Conservation (phyloP, 2,329 filamentous ascomycete genomes). For the Ophidiomyces ophidiicola region DNA sequence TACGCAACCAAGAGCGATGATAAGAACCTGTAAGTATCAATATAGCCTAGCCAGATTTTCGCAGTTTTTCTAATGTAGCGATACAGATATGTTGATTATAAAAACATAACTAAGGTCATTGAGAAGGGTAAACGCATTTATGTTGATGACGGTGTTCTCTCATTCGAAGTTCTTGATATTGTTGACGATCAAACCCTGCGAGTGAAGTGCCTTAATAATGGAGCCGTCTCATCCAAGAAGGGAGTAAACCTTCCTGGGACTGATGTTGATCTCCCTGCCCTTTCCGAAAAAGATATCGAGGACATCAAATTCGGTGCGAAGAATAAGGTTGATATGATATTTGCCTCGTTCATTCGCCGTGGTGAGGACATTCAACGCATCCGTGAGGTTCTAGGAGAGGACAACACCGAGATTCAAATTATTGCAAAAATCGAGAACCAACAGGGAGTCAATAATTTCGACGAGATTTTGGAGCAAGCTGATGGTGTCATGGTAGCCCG, state of each 20-base stretch:
- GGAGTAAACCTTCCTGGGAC: conserved; percentile 98
- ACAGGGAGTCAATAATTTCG: conserved; percentile 99
- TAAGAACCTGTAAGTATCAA: conserved; percentile 72
- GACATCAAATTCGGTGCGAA: conserved; percentile 93
- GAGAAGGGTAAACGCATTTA: conserved; percentile 83
- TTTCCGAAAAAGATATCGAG: conserved; percentile 95
- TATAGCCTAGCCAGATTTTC: background rate
- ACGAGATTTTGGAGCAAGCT: conserved; percentile 87
- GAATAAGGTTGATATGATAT: conserved; percentile 98
- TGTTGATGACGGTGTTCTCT: conserved; percentile 95
- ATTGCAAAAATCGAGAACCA: conserved; percentile 99
- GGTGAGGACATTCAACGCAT: conserved; percentile 89
- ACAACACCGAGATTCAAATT: conserved; percentile 95
- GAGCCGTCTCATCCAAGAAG: conserved; percentile 97
- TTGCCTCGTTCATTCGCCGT: conserved; percentile 94
- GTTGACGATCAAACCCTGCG: conserved; percentile 80
- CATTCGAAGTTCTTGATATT: conserved; percentile 83
- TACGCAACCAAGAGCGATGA: conserved; percentile 75
- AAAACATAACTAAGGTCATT: conserved; percentile 99
- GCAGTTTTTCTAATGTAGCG: background rate
- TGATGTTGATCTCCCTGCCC: conserved; percentile 90
- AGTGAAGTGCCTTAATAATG: conserved; percentile 86
- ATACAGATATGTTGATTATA: conserved; percentile 86
- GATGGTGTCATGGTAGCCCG: conserved; percentile 99
- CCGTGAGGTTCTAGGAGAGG: conserved; percentile 76